Percentiles rank a stretch among this genome's conserved stretches.
Evolutionary conservation across 1,284 basidiomycete genomes (phyloP).

Genomic region (Trametes hirsuta): DNA sequence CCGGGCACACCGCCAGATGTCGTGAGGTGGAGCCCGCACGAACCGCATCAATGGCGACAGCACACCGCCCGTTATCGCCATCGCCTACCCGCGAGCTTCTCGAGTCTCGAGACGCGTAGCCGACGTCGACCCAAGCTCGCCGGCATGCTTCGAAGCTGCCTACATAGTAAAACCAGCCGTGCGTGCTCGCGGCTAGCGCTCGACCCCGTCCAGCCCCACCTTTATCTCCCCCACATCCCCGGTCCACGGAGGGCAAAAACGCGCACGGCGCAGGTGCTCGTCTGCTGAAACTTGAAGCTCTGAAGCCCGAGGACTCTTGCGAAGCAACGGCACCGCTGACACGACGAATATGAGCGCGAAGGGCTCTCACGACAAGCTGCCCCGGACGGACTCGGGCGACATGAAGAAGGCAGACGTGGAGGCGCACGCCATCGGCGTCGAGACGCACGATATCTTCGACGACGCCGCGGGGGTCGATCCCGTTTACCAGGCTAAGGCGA

Average conservation of each 20-base stretch:
- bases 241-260: neutral
- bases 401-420: neutral
- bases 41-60: slow-evolving; percentile 11
- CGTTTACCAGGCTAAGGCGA: slow-evolving; percentile 63
- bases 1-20: neutral
- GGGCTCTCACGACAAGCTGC: neutral
- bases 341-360: neutral
- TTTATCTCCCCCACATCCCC: slow-evolving; percentile 1
- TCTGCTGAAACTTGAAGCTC: too few species aligned
- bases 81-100: neutral
- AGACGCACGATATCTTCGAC: slow-evolving; percentile 48
- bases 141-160: slow-evolving; percentile 6
- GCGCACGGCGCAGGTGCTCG: neutral
- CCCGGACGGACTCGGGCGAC: neutral
- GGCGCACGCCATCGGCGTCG: slow-evolving; percentile 17
- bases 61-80: slow-evolving; percentile 3
- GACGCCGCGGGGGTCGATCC: slow-evolving; percentile 52
- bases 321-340: neutral
- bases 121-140: neutral
- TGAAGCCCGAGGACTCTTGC: too few species aligned
- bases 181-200: neutral
- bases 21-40: neutral
- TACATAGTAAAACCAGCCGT: neutral
- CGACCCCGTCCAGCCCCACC: neutral
- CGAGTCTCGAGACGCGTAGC: neutral